Evolutionary conservation across 306 rosid species (phyloP), one percentile per base, ranked within the genome.

Genomic region (Clitoria ternatea): DNA sequence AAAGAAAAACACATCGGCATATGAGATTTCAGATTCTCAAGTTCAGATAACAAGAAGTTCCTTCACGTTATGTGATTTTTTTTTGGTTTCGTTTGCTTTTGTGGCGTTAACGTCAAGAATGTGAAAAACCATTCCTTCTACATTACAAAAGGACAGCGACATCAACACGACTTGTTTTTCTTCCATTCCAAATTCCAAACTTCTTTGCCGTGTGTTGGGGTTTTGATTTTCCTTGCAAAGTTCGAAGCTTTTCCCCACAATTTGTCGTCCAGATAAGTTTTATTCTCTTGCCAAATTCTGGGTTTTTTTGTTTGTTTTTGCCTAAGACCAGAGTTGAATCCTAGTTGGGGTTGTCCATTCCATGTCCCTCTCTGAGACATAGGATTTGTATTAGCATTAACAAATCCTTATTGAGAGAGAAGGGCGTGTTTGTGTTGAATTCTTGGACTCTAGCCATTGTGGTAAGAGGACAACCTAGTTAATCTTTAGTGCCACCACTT

Each of bases 51-150:
- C 33, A 59, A 35, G 40, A n/a, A n/a, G n/a, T n/a, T n/a, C n/a
- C n/a, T 23, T 56, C 39, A 19, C 45, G 35, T 61, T 47, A 27
- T 72, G 45, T 29, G 45, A 7, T n/a, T 66, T 14, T 70, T 61
- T 6, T 54, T 1, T 43, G 4, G 0, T n/a, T n/a, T n/a, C n/a
- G n/a, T n/a, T n/a, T 44, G 74, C 49, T 62, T 83, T 78, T 78
- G 86, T 86, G 89, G 90, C 88, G 86, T 86, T 54, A 50, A 80
- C 92, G 96, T 83, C 53, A 85, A 91, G 92, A 66, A 3, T 53
- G n/a, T 13, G 62, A 50, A 71, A 63, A 72, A 76, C n/a, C 61
- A n/a, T 67, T 77, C 65, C 65, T 80, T 60, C 0, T 52, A 42
- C 71, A 14, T 69, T 60, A 73, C 80, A 55, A 59, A 78, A 70